Evolutionary conservation across 352 stramenopile genomes (phyloP), one percentile per base, ranked within the genome.

Genomic region (Pythium biforme): DNA sequence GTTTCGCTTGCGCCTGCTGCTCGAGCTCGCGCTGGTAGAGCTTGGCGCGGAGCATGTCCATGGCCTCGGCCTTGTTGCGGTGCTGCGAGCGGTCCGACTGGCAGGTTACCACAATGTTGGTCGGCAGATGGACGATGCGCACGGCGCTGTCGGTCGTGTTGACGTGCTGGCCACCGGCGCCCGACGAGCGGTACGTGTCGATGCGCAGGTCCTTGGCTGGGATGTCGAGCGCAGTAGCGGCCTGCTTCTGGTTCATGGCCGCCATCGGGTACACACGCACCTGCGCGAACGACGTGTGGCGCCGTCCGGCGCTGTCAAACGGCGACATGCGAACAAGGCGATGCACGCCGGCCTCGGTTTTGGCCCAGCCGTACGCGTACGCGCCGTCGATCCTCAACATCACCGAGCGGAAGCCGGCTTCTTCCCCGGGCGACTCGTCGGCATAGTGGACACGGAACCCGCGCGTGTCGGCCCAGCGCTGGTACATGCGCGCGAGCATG

Each of bases 91-190:
- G 79, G 64, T 99, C 92, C 58, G 97, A 93, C 62, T 96, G 95
- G 61, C 88, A 98, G 64, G 97, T 96, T 9, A 98, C 90, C 17
- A 94, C 84, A 26, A 98, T 90, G 17, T 96, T 96, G 9, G 89
- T 97, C 0, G 96, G 94, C 37, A 98, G 67, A 64, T 99, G 97
- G 55, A 91, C 98, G 69, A 99, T 97, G 33, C 96, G 82, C 34
- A 99, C 93, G 15, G 92, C 96, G 34, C 94, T 98, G 70, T 99
- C 95, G 7, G 98, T 97, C 62, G 97, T 97, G 74, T 99, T 99
- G 8, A 99, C 97, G 71, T 99, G 98, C 75, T 99, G 96, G 1
- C 96, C 96, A 29, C 96, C 96, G 20, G 91, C 83, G 10, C 95
- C 97, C 8, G 95, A 97, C 43, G 86, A 92, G 7, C 95, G 77